Evolutionary conservation across 2,329 filamentous ascomycete genomes (phyloP), one percentile per base, ranked within the genome.

Genomic region (Fusarium sp.): DNA sequence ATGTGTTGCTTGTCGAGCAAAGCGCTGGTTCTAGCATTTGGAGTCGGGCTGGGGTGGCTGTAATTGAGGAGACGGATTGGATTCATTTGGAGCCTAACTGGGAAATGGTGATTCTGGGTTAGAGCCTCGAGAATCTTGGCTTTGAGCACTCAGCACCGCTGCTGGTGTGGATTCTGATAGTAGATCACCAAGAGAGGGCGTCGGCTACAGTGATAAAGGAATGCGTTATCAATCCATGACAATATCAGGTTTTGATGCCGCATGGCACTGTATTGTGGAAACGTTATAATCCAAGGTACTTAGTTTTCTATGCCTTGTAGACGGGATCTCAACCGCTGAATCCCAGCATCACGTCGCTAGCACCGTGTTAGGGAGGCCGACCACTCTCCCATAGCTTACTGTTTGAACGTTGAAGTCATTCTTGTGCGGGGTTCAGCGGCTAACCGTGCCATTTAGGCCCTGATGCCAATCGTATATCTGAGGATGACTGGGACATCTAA

Each of bases 51-150:
- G 68, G 68, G 0, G 13, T 69, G 31, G 65, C 33, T 11, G 6
- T 45, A 1, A 29, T 70, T 5, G 16, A 31, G 7, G 68, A 69
- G 11, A 20, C 31, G 18, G 52, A 65, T 2, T 70, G 68, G 68
- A 2, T 35, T 0, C 33, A 22, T 6, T 2, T 70, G 0, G 35
- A 70, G 5, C 54, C 33, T 0, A 24, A 69, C 3, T 70, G 68
- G 68, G 69, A 54, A 8, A 27, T 54, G 29, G 27, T 69, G 0
- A 33, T 70, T 39, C 29, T 70, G 7, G 68, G 41, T 10, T 69
- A 20, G 31, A 24, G 4, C 13, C 4, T 22, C n/a, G 3, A 20
- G 37, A 20, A 20, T 43, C 27, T 11, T 6, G 9, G 20, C 39
- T 35, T 11, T 22, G 13, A 6, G 20, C 14, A 45, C 4, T 24